These are phyloP conservation scores for Cenchrus purpureus DNA, from an alignment of 176 grass and related monocot genomes.

Conservation along the genomic window DNA sequence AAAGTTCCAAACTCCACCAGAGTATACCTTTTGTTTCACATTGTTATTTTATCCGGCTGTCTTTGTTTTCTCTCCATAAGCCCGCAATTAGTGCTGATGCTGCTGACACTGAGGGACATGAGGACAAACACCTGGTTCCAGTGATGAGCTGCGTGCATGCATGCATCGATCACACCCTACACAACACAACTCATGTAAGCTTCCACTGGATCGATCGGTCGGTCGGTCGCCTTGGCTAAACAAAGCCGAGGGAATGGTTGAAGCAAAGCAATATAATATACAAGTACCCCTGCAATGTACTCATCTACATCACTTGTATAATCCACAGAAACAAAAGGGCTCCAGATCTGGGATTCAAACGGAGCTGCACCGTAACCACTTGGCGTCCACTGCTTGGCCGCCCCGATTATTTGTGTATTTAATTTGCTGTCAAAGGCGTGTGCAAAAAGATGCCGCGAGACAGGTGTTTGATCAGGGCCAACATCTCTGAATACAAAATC, in stretches of 20 bases:
- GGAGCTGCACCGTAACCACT: constrained; percentile 42
- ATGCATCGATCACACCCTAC: background rate
- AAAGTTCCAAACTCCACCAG: too few relatives aligned
- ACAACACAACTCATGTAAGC: constrained; percentile 25
- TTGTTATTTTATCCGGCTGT: background rate
- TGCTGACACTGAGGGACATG: constrained; percentile 1
- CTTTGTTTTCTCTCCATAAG: constrained; percentile 24
- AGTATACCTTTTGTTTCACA: background rate
- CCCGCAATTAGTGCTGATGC: constrained; percentile 31
- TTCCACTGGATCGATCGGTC: background rate
- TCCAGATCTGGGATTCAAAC: constrained; percentile 59
- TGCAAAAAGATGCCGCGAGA: constrained; percentile 50
- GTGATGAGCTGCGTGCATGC: constrained; percentile 29
- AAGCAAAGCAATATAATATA: constrained; percentile 18
- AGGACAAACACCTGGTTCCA: constrained; percentile 31
- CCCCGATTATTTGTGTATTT: background rate
- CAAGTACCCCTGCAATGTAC: background rate
- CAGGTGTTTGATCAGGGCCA: constrained; percentile 48
- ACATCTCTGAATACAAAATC: constrained; percentile 48
- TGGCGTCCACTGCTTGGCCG: constrained; percentile 33
- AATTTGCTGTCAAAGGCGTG: constrained; percentile 31
- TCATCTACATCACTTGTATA: background rate
- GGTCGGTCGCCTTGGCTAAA: constrained; percentile 1
- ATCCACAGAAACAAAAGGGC: background rate
- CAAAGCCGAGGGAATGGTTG: constrained; percentile 24